Evolutionary conservation across 192 early-diverging fungal genomes (phyloP).

Genomic region (Rhizophagus clarus): DNA sequence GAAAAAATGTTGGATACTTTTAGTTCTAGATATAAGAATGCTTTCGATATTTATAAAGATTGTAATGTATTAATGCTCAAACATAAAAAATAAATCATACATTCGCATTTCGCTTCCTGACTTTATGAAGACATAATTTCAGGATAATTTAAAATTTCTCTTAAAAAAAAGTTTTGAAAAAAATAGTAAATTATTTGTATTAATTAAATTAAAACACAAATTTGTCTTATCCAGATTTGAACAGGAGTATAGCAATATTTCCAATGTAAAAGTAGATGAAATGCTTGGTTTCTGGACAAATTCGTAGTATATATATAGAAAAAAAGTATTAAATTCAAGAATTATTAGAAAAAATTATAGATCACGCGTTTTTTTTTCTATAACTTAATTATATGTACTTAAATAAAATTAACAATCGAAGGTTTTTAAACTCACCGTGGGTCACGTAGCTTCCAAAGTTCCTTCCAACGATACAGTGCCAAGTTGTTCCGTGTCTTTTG

Average conservation of each 20-base stretch:
- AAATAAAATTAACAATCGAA: background rate
- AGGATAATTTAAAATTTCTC: too few species aligned
- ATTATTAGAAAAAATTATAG: background rate
- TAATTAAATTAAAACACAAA: background rate
- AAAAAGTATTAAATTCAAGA: background rate
- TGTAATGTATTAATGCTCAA: too few species aligned
- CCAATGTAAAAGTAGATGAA: constrained; percentile 99
- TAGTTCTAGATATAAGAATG: too few species aligned
- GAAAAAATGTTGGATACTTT: too few species aligned
- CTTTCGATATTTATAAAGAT: too few species aligned
- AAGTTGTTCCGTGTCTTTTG: constrained; percentile 95
- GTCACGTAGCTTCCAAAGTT: constrained; percentile 99
- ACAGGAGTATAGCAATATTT: constrained; percentile 91
- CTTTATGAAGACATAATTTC: too few species aligned
- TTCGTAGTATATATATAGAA: background rate
- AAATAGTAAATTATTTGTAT: background rate
- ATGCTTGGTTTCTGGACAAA: constrained; percentile 73
- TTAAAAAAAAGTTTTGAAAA: too few species aligned
- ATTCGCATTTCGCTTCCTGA: too few species aligned
- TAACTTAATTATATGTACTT: too few species aligned
- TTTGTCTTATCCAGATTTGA: constrained; percentile 80
- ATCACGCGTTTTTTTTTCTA: background rate
- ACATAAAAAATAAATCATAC: too few species aligned
- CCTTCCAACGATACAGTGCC: constrained; percentile 98
- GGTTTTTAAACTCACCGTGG: constrained; percentile 62